A percentile compares a stretch with the other conserved stretches of the same genome.
Evolutionary conservation across 768 basidiomycete genomes (phyloP).

Genomic region (Nidularia sp.): DNA sequence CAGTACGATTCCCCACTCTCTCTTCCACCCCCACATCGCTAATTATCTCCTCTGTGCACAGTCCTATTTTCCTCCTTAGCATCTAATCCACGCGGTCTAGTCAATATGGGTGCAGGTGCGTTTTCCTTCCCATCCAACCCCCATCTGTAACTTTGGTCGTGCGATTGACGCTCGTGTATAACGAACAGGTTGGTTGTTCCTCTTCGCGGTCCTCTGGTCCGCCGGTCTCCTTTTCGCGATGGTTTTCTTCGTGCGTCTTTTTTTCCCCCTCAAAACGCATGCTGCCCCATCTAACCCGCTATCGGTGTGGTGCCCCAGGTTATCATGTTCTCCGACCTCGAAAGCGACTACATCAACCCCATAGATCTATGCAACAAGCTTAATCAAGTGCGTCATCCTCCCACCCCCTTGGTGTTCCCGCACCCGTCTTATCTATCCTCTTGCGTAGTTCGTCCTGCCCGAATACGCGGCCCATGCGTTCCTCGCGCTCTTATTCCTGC

Average conservation of each 20-base stretch:
- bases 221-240: constrained; percentile 93
- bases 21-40: too few species aligned
- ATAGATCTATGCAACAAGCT: constrained; percentile 99
- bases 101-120: constrained; percentile 5
- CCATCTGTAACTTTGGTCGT: too few species aligned
- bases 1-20: too few species aligned
- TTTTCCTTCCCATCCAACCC: constrained; percentile 1
- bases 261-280: too few species aligned
- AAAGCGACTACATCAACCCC: constrained; percentile 99
- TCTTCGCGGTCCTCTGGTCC: constrained; percentile 91
- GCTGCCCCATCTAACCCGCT: too few species aligned
- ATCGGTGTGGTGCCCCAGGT: constrained; percentile 75
- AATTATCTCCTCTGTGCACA: too few species aligned
- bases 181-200: constrained; percentile 84
- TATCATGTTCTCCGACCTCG: constrained; percentile 99
- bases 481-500: constrained; percentile 80
- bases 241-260: constrained; percentile 90
- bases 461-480: constrained; percentile 94
- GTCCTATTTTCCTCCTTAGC: too few species aligned
- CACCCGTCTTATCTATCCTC: constrained; percentile 1
- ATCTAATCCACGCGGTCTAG: too few species aligned
- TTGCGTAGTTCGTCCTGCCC: constrained; percentile 85
- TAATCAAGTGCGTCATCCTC: constrained; percentile 68
- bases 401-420: not conserved
- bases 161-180: not conserved